Conservation (phyloP, 129 eudicot species). For the Centella asiatica region DNA sequence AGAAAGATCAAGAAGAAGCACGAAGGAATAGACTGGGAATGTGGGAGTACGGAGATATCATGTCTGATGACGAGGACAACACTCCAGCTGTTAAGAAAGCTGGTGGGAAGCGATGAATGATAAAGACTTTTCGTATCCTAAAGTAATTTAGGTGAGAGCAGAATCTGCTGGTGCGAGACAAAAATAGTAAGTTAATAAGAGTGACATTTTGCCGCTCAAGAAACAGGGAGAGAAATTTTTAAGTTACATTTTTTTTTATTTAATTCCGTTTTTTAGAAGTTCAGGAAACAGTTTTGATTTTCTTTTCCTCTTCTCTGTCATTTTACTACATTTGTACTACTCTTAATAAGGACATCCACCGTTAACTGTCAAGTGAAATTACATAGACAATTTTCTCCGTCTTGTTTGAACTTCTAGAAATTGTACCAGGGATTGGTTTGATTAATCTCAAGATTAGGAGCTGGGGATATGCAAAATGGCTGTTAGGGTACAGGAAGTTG, state of each 20-base stretch:
- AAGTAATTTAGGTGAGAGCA: slow-evolving; percentile 10
- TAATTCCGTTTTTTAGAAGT: background rate
- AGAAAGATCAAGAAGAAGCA: slow-evolving; percentile 66
- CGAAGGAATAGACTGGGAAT: slow-evolving; percentile 52
- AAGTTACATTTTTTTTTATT: background rate
- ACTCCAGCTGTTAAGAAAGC: slow-evolving; percentile 63
- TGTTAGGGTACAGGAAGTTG: too few species aligned
- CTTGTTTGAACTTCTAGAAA: too few species aligned
- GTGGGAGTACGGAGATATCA: slow-evolving; percentile 93
- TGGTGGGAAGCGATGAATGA: slow-evolving; percentile 67
- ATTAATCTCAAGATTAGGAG: too few species aligned
- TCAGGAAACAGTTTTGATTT: slow-evolving; percentile 43
- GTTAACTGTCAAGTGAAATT: background rate
- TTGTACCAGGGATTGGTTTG: too few species aligned
- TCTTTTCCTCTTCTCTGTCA: slow-evolving; percentile 8
- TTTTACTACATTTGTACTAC: slow-evolving; percentile 31
- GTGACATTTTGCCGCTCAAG: background rate
- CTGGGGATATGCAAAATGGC: too few species aligned
- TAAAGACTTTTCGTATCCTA: slow-evolving; percentile 15
- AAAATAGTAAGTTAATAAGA: background rate
- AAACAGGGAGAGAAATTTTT: background rate
- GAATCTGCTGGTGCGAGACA: background rate
- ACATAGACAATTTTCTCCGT: background rate
- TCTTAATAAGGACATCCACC: slow-evolving; percentile 38
- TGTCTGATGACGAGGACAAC: slow-evolving; percentile 83